phyloP scores from a whole-genome alignment of 176 grass and related monocot genomes.

The Themeda triandra region DNA sequence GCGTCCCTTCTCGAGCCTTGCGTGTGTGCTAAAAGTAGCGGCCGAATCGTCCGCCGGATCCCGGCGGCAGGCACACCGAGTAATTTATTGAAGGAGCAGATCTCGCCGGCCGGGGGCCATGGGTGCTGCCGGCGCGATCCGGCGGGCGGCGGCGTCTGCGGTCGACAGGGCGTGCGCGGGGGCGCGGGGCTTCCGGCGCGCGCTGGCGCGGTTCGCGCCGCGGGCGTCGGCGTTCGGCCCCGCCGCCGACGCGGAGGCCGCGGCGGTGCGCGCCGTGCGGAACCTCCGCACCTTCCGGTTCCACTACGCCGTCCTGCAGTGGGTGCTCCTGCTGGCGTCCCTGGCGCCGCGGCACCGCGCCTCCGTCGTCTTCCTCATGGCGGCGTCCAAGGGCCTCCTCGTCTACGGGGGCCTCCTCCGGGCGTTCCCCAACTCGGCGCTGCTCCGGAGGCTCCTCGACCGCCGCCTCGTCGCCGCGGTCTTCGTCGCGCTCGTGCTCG shows the following conservation, averaged over 20 bases:
- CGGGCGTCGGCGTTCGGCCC: slow-evolving; percentile 47
- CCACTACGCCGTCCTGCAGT: slow-evolving; percentile 67
- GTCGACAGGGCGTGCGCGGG: slow-evolving; percentile 49
- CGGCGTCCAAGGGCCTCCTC: slow-evolving; percentile 69
- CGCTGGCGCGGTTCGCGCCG: slow-evolving; percentile 67
- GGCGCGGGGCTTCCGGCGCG: slow-evolving; percentile 39
- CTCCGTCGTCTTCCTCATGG: slow-evolving; percentile 87
- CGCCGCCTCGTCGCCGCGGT: slow-evolving; percentile 48
- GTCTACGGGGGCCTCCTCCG: slow-evolving; percentile 63
- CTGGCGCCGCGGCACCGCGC: slow-evolving; percentile 56
- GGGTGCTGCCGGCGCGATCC: slow-evolving; percentile 43
- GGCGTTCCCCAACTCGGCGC: slow-evolving; percentile 54
- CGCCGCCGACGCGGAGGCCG: slow-evolving; percentile 63
- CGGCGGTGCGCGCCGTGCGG: slow-evolving; percentile 69
- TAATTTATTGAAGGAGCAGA: slow-evolving; percentile 19
- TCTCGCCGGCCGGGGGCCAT: slow-evolving; percentile 26
- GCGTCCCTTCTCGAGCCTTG: background rate
- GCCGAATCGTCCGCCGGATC: slow-evolving; percentile 1
- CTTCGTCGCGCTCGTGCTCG: slow-evolving; percentile 58
- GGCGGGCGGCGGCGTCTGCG: slow-evolving; percentile 44
- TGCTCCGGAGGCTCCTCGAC: slow-evolving; percentile 72
- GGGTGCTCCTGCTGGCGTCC: slow-evolving; percentile 64
- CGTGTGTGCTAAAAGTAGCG: background rate
- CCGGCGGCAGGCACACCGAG: background rate
- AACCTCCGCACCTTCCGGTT: slow-evolving; percentile 69